phyloP scores from a whole-genome alignment of 2,329 filamentous ascomycete species.

The Hirsutella minnesotensis region DNA sequence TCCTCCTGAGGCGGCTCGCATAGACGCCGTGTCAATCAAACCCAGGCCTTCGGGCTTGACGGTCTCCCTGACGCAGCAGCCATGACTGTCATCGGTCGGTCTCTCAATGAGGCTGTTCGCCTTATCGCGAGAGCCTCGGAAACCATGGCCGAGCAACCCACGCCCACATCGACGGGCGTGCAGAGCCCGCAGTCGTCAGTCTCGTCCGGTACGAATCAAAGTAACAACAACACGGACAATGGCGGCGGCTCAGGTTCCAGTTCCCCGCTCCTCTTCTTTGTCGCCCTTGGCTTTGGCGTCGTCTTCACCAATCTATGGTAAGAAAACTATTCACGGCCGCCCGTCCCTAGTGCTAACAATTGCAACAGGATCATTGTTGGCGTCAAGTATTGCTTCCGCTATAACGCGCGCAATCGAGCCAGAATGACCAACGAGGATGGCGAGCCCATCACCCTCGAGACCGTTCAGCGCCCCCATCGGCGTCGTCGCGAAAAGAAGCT shows the following conservation, averaged over 20 bases:
- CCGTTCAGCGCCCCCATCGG: constrained; percentile 75
- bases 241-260: constrained; percentile 17
- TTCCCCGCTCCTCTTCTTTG: constrained; percentile 60
- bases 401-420: constrained; percentile 85
- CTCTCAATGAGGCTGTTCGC: constrained; percentile 22
- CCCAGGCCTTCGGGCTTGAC: background rate
- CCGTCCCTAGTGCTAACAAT: constrained; percentile 9
- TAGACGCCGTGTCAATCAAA: constrained; percentile 3
- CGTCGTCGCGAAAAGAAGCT: constrained; percentile 92
- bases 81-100: constrained; percentile 25
- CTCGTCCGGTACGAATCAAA: constrained; percentile 6
- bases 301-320: constrained; percentile 99
- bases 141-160: constrained; percentile 3
- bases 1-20: constrained; percentile 1
- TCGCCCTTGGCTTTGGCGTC: constrained; percentile 90
- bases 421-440: constrained; percentile 67
- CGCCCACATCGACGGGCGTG: constrained; percentile 7
- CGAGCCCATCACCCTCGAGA: constrained; percentile 77
- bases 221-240: constrained; percentile 10
- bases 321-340: constrained; percentile 18
- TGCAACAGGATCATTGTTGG: constrained; percentile 87
- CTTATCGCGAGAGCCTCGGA: constrained; percentile 20
- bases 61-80: constrained; percentile 1
- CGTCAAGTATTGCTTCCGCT: constrained; percentile 98
- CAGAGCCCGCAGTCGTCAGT: constrained; percentile 6